These are phyloP conservation scores for Paralagenidium karlingii DNA, from an alignment of 352 stramenopile genomes.

Conservation along the genomic window DNA sequence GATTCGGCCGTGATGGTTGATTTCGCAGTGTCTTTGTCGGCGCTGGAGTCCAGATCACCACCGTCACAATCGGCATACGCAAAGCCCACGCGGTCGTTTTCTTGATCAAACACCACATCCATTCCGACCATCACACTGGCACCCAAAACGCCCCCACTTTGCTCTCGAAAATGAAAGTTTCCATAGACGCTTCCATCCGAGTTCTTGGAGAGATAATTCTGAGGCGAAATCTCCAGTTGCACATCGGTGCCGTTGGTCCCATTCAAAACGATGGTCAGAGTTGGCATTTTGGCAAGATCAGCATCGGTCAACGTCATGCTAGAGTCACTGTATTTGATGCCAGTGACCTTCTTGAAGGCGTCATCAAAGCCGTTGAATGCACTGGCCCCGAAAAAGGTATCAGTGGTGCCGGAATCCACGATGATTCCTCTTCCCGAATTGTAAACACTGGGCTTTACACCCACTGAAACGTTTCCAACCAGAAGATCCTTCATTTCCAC, in stretches of 20 bases:
- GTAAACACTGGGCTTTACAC: conserved; percentile 16
- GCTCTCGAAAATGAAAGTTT: conserved; percentile 77
- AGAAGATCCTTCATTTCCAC: conserved; percentile 73
- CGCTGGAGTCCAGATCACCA: too few relatives aligned
- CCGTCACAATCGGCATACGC: conserved; percentile 53
- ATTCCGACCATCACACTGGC: conserved; percentile 70
- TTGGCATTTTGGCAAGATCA: conserved; percentile 28
- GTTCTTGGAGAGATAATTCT: conserved; percentile 46
- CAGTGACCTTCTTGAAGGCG: conserved; percentile 27
- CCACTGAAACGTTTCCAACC: conserved; percentile 40
- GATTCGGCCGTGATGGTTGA: too few relatives aligned
- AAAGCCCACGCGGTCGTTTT: conserved; percentile 68
- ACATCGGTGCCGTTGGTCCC: conserved; percentile 33
- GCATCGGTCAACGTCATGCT: conserved; percentile 26
- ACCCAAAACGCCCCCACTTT: conserved; percentile 68
- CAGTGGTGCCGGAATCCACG: conserved; percentile 77
- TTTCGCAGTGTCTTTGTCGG: too few relatives aligned
- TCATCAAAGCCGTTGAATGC: conserved; percentile 35
- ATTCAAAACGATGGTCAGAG: conserved; percentile 51
- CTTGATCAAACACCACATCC: conserved; percentile 76
- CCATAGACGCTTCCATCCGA: conserved; percentile 35
- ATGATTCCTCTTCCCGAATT: conserved; percentile 72
- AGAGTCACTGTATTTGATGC: conserved; percentile 43
- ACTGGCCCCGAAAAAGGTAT: conserved; percentile 60
- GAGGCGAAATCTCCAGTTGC: conserved; percentile 40